A percentile compares a stretch with the other conserved stretches of the same genome.
These are phyloP conservation scores for Ogataea corticis DNA, from an alignment of 805 yeast species.

Conservation along the genomic window DNA sequence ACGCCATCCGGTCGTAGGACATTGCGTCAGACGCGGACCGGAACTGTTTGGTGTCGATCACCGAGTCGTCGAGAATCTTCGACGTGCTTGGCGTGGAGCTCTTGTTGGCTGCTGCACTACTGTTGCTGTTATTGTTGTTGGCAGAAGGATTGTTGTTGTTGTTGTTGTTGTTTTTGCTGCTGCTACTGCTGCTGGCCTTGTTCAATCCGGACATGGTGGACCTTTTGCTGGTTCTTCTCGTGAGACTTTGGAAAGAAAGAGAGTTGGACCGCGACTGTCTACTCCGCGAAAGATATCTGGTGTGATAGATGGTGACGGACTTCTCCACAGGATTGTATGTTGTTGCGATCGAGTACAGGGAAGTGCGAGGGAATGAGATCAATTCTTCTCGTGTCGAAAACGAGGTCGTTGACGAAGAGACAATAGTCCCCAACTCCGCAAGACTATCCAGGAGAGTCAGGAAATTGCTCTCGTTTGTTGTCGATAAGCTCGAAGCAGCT, in stretches of 20 bases:
- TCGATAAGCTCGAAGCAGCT: slow-evolving; percentile 13
- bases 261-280: slow-evolving; percentile 21
- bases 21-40: slow-evolving; percentile 41
- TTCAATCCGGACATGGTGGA: slow-evolving; percentile 25
- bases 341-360: slow-evolving; percentile 49
- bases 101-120: slow-evolving; percentile 15
- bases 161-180: not conserved
- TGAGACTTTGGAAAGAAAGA: slow-evolving; percentile 15
- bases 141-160: slow-evolving; percentile 13
- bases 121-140: slow-evolving; percentile 22
- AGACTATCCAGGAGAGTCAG: slow-evolving; percentile 74
- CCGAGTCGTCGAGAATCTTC: slow-evolving; percentile 38
- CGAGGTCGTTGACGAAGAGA: slow-evolving; percentile 68
- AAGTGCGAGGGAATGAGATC: slow-evolving; percentile 50
- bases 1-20: slow-evolving; percentile 47
- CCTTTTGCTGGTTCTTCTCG: slow-evolving; percentile 28
- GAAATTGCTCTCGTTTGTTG: slow-evolving; percentile 39
- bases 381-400: slow-evolving; percentile 60
- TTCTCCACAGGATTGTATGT: slow-evolving; percentile 52
- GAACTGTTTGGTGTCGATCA: slow-evolving; percentile 31
- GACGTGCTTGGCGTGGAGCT: slow-evolving; percentile 43
- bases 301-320: slow-evolving; percentile 54
- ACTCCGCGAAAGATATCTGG: slow-evolving; percentile 40
- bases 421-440: slow-evolving; percentile 69
- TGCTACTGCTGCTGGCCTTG: slow-evolving; percentile 24